Base-by-base conservation (phyloP, 495 filamentous ascomycete species). In the Amorphotheca resinae region DNA sequence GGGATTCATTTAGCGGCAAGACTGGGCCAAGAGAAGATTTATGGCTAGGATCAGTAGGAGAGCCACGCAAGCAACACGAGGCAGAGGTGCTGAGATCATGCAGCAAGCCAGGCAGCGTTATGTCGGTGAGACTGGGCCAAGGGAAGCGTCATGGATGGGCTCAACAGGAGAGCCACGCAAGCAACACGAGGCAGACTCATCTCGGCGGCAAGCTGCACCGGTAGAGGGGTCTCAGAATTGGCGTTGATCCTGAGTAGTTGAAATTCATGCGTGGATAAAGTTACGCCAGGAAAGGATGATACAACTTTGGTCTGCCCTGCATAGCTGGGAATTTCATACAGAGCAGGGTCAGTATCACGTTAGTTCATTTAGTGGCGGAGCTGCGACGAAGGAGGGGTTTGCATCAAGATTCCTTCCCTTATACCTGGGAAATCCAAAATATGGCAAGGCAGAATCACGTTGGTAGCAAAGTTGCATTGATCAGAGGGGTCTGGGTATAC, bases 401-500 rank as follows among this genome's bases (percentile, higher is more conserved):
- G 20, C 35, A n/a, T 38, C 23, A 42, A 35, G 32, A 16, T 28
- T 44, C 18, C 8, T 18, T n/a, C 40, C 28, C 22, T 14, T 33
- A 32, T 42, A 22, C 7, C 28, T 14, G 20, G 43, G 43, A 39
- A 45, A 45, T 38, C 16, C 40, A 26, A 45, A 45, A 22, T 17
- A 26, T 45, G 35, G 34, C 43, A 45, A 26, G 33, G 43, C 22
- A 39, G 43, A 45, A 39, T 45, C 34, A 45, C 22, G 43, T 38
- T 16, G 35, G 44, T 21, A 25, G 45, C 45, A 41, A 42, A 48
- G 37, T 48, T 42, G 45, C 38, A 41, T 48, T 48, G 45, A 48
- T 48, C 7, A 48, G 38, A 48, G 38, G 45, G 38, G 45, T 31
- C 42, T 48, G n/a, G 30, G 38, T 48, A 48, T 37, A 37, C 45